These are phyloP conservation scores for Cyclotella sp. DNA, from an alignment of 108 stramenopile genomes.

Conservation along the genomic window DNA sequence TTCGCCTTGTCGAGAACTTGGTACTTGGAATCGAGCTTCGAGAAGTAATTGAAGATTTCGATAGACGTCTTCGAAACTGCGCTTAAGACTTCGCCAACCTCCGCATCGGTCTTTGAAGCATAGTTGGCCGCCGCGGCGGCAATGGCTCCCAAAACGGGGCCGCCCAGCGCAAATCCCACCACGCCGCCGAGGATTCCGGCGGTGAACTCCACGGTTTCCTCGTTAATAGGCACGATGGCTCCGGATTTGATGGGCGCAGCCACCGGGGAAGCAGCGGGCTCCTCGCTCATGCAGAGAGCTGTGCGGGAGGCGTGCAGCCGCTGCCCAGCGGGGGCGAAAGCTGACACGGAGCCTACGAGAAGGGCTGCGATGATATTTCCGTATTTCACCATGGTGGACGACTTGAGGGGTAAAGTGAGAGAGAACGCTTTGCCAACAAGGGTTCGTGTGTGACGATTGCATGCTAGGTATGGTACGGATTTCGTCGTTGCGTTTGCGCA, in stretches of 20 bases:
- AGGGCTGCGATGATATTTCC: conserved; percentile 39
- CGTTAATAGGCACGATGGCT: conserved; percentile 85
- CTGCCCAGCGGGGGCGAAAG: conserved; percentile 35
- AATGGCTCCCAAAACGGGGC: conserved; percentile 61
- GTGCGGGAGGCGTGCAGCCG: conserved; percentile 6
- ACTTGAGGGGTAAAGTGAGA: background rate
- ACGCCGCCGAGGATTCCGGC: conserved; percentile 84
- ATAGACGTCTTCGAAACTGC: conserved; percentile 87
- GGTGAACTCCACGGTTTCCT: conserved; percentile 92
- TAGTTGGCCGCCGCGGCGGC: conserved; percentile 69
- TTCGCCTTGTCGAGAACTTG: conserved; percentile 80
- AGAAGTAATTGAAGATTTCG: conserved; percentile 90
- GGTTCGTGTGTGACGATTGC: background rate
- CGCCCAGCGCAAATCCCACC: conserved; percentile 63
- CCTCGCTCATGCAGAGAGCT: conserved; percentile 44
- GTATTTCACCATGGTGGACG: conserved; percentile 48
- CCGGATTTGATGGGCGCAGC: conserved; percentile 29
- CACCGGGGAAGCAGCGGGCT: conserved; percentile 28
- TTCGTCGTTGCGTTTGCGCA: background rate
- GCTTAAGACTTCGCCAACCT: conserved; percentile 73
- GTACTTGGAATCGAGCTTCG: conserved; percentile 87
- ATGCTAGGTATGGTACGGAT: background rate
- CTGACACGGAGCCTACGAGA: conserved; percentile 46
- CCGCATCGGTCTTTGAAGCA: conserved; percentile 79
- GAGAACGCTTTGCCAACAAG: background rate